Evolutionary conservation across 169 alveolate genomes (phyloP).

Genomic region (Plasmodium berghei): DNA sequence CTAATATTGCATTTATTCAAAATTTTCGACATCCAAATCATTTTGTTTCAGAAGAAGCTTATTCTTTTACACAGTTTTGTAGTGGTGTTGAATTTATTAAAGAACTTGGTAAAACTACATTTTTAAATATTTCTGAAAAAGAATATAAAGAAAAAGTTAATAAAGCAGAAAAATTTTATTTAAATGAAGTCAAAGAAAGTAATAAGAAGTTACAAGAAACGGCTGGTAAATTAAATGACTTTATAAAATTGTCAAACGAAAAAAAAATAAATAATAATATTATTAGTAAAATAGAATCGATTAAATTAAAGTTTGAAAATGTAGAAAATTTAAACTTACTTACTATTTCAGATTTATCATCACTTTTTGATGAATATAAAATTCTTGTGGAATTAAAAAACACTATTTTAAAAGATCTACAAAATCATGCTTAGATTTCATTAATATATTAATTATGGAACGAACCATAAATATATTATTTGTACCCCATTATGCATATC

Average conservation of each 20-base stretch:
- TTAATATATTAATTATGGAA: too few relatives aligned
- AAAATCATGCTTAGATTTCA: constrained; percentile 3
- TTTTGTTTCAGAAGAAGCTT: constrained; percentile 88
- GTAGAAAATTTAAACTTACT: constrained; percentile 23
- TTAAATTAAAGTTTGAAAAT: constrained; percentile 27
- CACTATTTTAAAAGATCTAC: constrained; percentile 35
- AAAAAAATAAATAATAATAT: constrained; percentile 32
- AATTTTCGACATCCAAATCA: constrained; percentile 87
- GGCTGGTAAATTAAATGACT: constrained; percentile 64
- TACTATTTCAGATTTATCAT: constrained; percentile 22
- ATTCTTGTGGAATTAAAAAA: constrained; percentile 51
- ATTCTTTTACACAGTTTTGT: constrained; percentile 87
- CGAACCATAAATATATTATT: too few relatives aligned
- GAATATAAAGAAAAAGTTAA: constrained; percentile 71
- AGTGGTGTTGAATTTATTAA: constrained; percentile 88
- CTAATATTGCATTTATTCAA: constrained; percentile 86
- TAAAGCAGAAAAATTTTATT: constrained; percentile 48
- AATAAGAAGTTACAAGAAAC: constrained; percentile 71
- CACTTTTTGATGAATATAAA: constrained; percentile 63
- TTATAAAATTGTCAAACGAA: constrained; percentile 43
- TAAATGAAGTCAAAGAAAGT: constrained; percentile 70
- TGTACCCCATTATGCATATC: too few relatives aligned
- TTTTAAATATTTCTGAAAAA: constrained; percentile 72
- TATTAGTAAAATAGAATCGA: constrained; percentile 33
- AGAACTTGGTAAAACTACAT: constrained; percentile 75